phyloP scores from a whole-genome alignment of 1,284 basidiomycete genomes.

The Austroboletus olivaceoglutinosus region DNA sequence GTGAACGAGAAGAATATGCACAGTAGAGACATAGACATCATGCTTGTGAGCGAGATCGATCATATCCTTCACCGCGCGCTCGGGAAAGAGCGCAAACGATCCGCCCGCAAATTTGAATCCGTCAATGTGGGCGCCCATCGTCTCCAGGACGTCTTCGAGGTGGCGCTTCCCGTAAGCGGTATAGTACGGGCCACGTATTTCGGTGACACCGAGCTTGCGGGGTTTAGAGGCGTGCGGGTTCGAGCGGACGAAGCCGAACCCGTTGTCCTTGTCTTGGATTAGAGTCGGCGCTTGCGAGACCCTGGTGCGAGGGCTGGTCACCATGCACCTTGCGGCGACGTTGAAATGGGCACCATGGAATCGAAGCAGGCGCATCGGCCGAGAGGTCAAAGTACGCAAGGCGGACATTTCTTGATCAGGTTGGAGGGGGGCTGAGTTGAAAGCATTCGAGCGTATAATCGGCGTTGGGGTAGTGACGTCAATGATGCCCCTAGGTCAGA shows the following conservation, averaged over 20 bases:
- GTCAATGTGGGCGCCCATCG: constrained; percentile 43
- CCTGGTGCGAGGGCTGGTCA: not conserved
- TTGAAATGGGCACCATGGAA: not conserved
- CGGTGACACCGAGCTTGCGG: constrained; percentile 9
- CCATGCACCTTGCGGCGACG: not conserved
- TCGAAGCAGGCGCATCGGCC: not conserved
- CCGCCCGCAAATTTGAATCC: constrained; percentile 50
- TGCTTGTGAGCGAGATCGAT: constrained; percentile 15
- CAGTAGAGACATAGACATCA: constrained; percentile 16
- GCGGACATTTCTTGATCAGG: constrained; percentile 4
- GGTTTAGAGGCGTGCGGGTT: constrained; percentile 9
- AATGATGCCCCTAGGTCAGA: not conserved
- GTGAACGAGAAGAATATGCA: not conserved
- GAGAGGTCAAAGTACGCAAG: not conserved
- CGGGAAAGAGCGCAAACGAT: constrained; percentile 45
- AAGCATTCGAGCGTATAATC: too few species aligned
- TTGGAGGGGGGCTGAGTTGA: too few species aligned
- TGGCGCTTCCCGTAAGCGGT: constrained; percentile 39
- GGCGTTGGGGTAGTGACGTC: not conserved
- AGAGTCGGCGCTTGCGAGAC: not conserved
- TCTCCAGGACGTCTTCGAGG: constrained; percentile 39
- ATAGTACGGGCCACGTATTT: constrained; percentile 36
- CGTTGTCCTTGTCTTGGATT: constrained; percentile 10
- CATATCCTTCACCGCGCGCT: constrained; percentile 11
- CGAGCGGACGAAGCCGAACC: constrained; percentile 12